Evolutionary conservation across 257 asterid species (phyloP).

Genomic region (Forsythia suspensa): DNA sequence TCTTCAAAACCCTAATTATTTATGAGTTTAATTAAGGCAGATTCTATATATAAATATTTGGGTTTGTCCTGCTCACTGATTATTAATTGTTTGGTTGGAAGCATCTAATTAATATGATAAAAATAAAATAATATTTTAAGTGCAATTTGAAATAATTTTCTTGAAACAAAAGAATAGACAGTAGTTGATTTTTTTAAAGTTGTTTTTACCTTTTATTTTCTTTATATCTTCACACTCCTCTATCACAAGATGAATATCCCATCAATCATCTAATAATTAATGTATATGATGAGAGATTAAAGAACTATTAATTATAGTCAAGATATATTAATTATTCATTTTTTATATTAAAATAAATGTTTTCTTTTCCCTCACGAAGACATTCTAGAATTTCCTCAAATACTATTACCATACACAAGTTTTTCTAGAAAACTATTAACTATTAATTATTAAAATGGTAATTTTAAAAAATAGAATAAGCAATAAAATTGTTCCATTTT

Average conservation of each 20-base stretch:
- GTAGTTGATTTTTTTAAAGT: constrained; percentile 3
- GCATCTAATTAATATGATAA: background rate
- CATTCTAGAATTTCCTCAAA: too few species aligned
- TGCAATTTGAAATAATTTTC: background rate
- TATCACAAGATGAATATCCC: too few species aligned
- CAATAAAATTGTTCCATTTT: background rate
- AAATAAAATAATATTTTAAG: background rate
- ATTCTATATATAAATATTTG: constrained; percentile 23
- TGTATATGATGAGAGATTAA: too few species aligned
- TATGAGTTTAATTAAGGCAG: constrained; percentile 1
- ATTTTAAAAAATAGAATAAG: too few species aligned
- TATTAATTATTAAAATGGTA: background rate
- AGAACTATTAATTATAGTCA: too few species aligned
- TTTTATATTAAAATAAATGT: too few species aligned
- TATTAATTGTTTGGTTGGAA: constrained; percentile 7
- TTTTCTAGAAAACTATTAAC: too few species aligned
- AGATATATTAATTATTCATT: too few species aligned
- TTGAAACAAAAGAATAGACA: constrained; percentile 4
- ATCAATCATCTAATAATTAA: too few species aligned
- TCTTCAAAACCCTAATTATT: constrained; percentile 5
- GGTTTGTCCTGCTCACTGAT: constrained; percentile 2
- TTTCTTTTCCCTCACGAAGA: too few species aligned
- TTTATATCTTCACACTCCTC: constrained; percentile 11
- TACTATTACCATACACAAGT: too few species aligned
- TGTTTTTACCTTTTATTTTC: constrained; percentile 17